Percentiles rank a stretch among this genome's conserved stretches.
These are phyloP conservation scores for Talaromyces amestolkiae DNA, from an alignment of 2,329 filamentous ascomycete species.

Conservation along the genomic window DNA sequence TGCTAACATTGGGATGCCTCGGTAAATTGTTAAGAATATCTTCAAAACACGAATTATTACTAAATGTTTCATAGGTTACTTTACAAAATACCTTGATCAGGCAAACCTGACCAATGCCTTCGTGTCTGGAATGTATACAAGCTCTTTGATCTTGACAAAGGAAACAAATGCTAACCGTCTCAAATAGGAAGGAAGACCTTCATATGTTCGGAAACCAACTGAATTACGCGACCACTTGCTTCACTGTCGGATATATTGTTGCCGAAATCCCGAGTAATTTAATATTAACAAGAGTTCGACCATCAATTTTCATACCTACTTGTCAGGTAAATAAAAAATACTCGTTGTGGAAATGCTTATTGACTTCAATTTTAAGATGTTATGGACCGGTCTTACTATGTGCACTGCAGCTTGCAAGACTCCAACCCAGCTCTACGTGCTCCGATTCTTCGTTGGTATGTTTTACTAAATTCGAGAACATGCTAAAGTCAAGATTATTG, in stretches of 20 bases:
- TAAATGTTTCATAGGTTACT: too few species aligned
- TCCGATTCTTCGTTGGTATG: constrained; percentile 51
- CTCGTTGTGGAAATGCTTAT: too few species aligned
- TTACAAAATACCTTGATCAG: too few species aligned
- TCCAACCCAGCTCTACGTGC: constrained; percentile 46
- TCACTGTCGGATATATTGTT: constrained; percentile 61
- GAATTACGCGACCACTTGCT: constrained; percentile 56
- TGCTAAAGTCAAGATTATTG: neutral
- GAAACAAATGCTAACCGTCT: too few species aligned
- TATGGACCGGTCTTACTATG: constrained; percentile 52
- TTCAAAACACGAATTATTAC: too few species aligned
- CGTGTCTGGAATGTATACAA: too few species aligned
- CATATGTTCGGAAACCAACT: constrained; percentile 54
- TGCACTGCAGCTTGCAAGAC: constrained; percentile 42
- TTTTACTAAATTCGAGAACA: neutral
- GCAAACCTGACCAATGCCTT: too few species aligned
- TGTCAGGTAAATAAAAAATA: too few species aligned
- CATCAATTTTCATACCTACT: too few species aligned
- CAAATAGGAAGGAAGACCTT: constrained; percentile 41
- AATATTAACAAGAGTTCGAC: constrained; percentile 26
- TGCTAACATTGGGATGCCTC: too few species aligned
- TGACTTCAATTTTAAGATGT: constrained; percentile 29
- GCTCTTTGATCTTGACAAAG: too few species aligned
- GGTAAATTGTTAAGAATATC: too few species aligned
- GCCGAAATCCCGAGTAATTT: constrained; percentile 54